Conservation (phyloP, 495 filamentous ascomycete species). For the Aspergillus egyptiacus region DNA sequence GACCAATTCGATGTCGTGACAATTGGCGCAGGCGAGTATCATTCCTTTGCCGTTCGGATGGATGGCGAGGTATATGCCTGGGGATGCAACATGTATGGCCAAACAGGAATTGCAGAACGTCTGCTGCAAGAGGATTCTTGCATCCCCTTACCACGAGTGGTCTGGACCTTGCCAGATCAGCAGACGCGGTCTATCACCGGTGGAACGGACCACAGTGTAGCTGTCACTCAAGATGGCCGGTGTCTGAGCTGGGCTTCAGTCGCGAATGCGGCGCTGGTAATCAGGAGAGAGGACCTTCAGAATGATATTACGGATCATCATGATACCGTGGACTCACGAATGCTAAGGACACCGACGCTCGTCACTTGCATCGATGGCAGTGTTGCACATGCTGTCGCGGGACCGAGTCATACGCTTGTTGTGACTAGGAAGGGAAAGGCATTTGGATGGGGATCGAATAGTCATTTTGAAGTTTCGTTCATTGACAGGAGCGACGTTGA, state of each 20-base stretch:
- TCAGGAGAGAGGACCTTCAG: constrained; percentile 39
- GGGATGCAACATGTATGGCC: constrained; percentile 70
- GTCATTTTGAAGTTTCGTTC: constrained; percentile 64
- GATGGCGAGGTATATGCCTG: constrained; percentile 58
- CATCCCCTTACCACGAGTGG: constrained; percentile 35
- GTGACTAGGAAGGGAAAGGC: constrained; percentile 54
- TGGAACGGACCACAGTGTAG: constrained; percentile 63
- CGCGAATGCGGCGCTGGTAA: constrained; percentile 58
- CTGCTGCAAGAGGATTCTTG: constrained; percentile 50
- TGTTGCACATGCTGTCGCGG: constrained; percentile 33
- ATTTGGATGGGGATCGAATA: constrained; percentile 66
- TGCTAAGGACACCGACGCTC: constrained; percentile 48
- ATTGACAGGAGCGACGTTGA: constrained; percentile 54
- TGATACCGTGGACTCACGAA: constrained; percentile 13
- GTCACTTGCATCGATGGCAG: constrained; percentile 27
- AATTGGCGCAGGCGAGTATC: constrained; percentile 60
- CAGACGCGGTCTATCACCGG: constrained; percentile 50
- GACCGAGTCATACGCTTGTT: constrained; percentile 55
- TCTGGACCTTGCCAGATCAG: background rate
- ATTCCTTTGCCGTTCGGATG: constrained; percentile 62
- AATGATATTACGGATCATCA: background rate
- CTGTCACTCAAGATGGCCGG: constrained; percentile 54
- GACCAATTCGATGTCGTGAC: constrained; percentile 27
- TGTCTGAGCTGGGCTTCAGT: constrained; percentile 65
- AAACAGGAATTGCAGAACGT: constrained; percentile 44